Base-by-base conservation (phyloP, 768 basidiomycete genomes). In the Butyriboletus loyo region DNA sequence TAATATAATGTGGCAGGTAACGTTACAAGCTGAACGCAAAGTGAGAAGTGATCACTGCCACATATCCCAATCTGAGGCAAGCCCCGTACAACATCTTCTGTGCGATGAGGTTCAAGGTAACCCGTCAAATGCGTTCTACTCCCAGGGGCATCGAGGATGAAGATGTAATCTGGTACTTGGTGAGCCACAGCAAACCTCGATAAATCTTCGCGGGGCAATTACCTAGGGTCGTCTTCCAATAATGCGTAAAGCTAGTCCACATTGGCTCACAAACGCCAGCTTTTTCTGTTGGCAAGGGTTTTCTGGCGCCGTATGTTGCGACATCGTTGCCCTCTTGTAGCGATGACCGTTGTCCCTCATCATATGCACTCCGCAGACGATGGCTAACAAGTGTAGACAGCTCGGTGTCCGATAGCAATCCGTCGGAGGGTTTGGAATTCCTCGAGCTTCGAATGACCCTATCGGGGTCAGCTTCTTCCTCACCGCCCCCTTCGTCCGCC, bases 241-340 rank as follows among this genome's bases (percentile, higher is more conserved):
- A 86, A 67, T 90, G 83, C 1, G 95, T 92, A 63, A 87, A 96
- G 64, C 87, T 90, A 34, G 94, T 95, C 75, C 85, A 98, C 66
- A 83, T 79, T 4, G 93, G 92, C 64, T 95, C 92, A 64, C 79
- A 69, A 11, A 69, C 74, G 4, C 92, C 92, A 19, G 70, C 71
- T 51, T 77, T 72, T 10, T 63, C 71, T 14, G 64, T 30, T n/a
- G 70, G 59, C 5, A 82, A 52, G 4, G 62, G 58, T 1, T 75
- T 66, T 58, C 87, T 73, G 41, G 70, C 66, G 2, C 84, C 85
- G 61, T 81, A 91, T 3, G 78, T 82, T 37, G 70, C 50, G 21
- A 66, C 56, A 50, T 51, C 46, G 22, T 38, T 47, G 41, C 52
- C 54, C 19, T 49, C 44, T 37, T 58, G 51, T 48, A 58, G 48